Evolutionary conservation across 352 stramenopile genomes (phyloP).

Genomic region (Phytophthora nicotianae): DNA sequence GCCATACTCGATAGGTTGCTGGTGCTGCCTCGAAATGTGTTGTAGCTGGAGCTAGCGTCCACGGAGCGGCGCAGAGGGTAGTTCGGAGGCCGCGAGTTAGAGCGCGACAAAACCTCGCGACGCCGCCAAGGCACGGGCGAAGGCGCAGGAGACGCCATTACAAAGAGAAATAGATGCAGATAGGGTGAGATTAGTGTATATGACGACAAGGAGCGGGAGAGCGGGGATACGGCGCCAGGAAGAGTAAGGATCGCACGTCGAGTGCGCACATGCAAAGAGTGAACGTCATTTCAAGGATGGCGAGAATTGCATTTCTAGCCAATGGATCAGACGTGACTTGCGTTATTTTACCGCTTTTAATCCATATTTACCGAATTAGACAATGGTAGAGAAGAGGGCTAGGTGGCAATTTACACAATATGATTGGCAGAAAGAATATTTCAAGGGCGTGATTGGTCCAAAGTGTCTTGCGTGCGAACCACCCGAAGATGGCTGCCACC

Average conservation of each 20-base stretch:
- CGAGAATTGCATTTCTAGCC: not conserved
- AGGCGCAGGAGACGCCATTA: slow-evolving; percentile 19
- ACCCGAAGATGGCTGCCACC: slow-evolving; percentile 27
- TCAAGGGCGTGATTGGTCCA: slow-evolving; percentile 26
- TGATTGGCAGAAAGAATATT: not conserved
- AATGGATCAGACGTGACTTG: not conserved
- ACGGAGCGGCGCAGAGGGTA: slow-evolving; percentile 31
- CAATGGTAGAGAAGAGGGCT: not conserved
- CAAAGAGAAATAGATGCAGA: not conserved
- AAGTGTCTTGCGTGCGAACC: slow-evolving; percentile 24
- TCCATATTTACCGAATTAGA: not conserved
- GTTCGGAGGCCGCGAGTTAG: slow-evolving; percentile 18
- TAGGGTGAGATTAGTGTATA: not conserved
- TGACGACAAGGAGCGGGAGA: not conserved
- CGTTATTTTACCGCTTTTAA: too few species aligned
- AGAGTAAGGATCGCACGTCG: not conserved
- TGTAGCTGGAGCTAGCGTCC: slow-evolving; percentile 27
- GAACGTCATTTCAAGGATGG: not conserved
- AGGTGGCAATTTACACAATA: not conserved
- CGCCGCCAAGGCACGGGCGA: slow-evolving; percentile 24
- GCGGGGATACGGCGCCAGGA: not conserved
- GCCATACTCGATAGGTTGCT: not conserved
- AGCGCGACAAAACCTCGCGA: slow-evolving; percentile 23
- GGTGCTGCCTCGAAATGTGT: slow-evolving; percentile 26
- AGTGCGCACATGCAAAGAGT: slow-evolving; percentile 9